Base-by-base conservation (phyloP, 257 asterid genomes). In the Galeopsis tetrahit region DNA sequence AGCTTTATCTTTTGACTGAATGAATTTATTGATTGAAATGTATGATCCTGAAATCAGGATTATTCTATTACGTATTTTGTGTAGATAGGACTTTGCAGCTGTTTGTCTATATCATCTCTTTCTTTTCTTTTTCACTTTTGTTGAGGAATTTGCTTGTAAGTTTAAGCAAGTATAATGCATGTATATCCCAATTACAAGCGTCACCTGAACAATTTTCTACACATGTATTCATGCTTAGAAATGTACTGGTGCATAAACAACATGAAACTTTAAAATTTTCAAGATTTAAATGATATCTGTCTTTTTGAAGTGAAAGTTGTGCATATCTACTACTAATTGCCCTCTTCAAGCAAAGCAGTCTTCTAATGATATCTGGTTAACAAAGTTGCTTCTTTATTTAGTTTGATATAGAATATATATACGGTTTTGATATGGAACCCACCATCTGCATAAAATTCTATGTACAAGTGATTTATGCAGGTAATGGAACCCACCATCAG, bases 181-280 rank as follows among this genome's bases (percentile, higher is more conserved):
- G 5, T 15, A 28, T 34, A 38, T 46, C 46, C 17, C 63, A 39
- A 36, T 28, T 1, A 32, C 61, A 63, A 72, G 35, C 33, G 43
- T 71, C 49, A 70, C 56, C 56, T 31, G 9, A 31, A 34, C 38
- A 8, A 14, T 32, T 71, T 70, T 39, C 49, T 49, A 59, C 32
- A 34, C 49, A 31, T 31, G 40, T 51, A 43, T 34, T 65, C 57
- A 15, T 42, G 74, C 49, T 69, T 64, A 44, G 43, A 31, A 36
- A 66, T 59, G 49, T 42, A 33, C 58, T 36, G 57, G 43, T 62
- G 56, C 42, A 56, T 69, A 59, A 57, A 43, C 42, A 55, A 9
- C 58, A 59, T 14, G 73, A 6, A 40, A 21, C 34, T 36, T 61
- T 11, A 10, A 11, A 15, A 17, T 38, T 38, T 38, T 55, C 13